phyloP scores from a whole-genome alignment of 2,329 filamentous ascomycete genomes.

The Endothia cerciana region DNA sequence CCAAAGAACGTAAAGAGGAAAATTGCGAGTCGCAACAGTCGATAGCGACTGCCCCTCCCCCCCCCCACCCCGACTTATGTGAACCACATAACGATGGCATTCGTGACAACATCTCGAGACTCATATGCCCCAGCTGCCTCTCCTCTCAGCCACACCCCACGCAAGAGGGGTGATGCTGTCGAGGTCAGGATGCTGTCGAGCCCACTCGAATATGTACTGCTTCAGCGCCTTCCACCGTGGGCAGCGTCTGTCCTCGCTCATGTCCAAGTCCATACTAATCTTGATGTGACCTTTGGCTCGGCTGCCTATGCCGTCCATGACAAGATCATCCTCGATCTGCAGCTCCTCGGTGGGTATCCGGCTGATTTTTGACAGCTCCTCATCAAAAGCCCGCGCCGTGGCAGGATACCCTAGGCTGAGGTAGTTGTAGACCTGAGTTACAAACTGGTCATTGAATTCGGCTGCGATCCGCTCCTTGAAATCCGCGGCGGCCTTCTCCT shows the following conservation, averaged over 20 bases:
- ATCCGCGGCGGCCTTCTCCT: slow-evolving; percentile 55
- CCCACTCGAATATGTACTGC: slow-evolving; percentile 88
- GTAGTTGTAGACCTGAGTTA: slow-evolving; percentile 98
- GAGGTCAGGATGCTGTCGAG: slow-evolving; percentile 79
- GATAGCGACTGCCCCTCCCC: not conserved
- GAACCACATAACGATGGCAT: too few species aligned
- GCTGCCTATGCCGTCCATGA: slow-evolving; percentile 44
- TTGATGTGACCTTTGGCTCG: slow-evolving; percentile 79
- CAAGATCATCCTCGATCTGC: slow-evolving; percentile 67
- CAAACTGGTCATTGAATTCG: slow-evolving; percentile 82
- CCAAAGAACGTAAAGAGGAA: not conserved
- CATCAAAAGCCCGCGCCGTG: slow-evolving; percentile 80
- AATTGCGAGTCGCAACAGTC: not conserved
- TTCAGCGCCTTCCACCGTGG: slow-evolving; percentile 83
- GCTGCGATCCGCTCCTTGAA: slow-evolving; percentile 56
- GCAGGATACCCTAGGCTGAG: slow-evolving; percentile 90
- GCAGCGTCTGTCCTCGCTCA: slow-evolving; percentile 56
- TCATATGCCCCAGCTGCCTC: slow-evolving; percentile 75
- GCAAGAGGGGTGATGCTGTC: slow-evolving; percentile 60
- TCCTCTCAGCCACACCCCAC: slow-evolving; percentile 69
- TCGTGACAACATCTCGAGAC: not conserved
- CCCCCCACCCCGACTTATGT: not conserved
- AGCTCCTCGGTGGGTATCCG: slow-evolving; percentile 71
- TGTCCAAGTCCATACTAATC: slow-evolving; percentile 52
- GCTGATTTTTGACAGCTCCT: slow-evolving; percentile 82